Evolutionary conservation across 2,329 filamentous ascomycete species (phyloP), one percentile per base, ranked within the genome.

Genomic region (Cytospora paraplurivora): DNA sequence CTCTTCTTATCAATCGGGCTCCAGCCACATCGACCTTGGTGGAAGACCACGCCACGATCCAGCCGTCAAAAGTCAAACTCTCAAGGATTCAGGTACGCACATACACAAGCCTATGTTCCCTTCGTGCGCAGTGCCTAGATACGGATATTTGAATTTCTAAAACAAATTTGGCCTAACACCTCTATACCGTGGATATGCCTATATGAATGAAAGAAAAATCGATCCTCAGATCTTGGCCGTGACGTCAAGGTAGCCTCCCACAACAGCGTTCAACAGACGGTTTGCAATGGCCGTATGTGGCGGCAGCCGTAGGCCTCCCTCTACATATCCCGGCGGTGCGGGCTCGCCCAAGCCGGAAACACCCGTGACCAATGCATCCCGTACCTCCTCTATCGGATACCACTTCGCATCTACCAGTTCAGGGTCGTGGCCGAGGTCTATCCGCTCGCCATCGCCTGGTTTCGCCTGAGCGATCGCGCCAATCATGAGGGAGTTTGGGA

Each of bases 271-370:
- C 70, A 99, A 87, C 72, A 98, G 77, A 74, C 93, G 90, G 75
- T 98, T 91, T 17, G 95, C 95, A 82, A 99, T 98, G 1, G 95
- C 94, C 41, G 93, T 96, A 64, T 82, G 79, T 2, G 93, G 92
- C 53, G 95, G 95, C 72, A 99, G 76, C 62, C 92, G 85, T 78
- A 99, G 75, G 4, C 82, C 85, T 0, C 92, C 93, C 73, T 93
- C 87, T 73, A 87, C 89, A 72, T 93, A 93, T 12, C 83, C 88
- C 49, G 84, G 78, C 0, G 86, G 84, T 1, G 88, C 78, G 1
- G 79, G 74, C 50, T 90, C 88, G 15, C 87, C 90, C 64, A 97
- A 72, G 2, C 83, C 83, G 74, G 86, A 89, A 0, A 86, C 86
- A 0, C 91, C 90, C 10, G 84, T 79, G 62, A 78, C 77, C 72